Base-by-base conservation (phyloP, 2,329 filamentous ascomycete genomes). In the Exophiala calicioides region DNA sequence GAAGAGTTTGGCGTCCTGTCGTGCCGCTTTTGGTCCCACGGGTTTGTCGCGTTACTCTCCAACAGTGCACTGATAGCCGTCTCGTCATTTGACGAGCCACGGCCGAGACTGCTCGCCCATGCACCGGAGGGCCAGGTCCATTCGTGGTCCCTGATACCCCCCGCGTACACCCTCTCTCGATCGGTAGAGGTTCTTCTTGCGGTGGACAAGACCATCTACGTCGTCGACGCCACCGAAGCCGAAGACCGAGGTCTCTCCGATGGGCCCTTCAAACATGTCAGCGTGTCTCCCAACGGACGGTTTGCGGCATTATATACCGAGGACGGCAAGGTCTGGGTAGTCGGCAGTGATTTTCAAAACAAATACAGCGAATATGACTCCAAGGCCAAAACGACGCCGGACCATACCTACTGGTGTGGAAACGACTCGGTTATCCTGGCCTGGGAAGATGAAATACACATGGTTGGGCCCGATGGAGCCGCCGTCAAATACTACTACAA, bases 361-460 rank as follows among this genome's bases (percentile, higher is more conserved):
- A 85, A 90, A 47, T 75, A 95, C 53, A 91, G 90, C 63, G 90
- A 97, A 68, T 91, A 97, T 63, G 84, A 95, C 61, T 91, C 90
- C 1, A 84, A 84, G 57, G 90, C 88, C 7, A 86, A 85, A 65
- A 95, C 89, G 4, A 78, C 85, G 1, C 93, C 93, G 3, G 86
- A 88, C 59, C 88, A 93, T 55, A 78, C 98, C 52, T 85, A 93
- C 60, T 98, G 93, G 93, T 98, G 93, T 66, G 93, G 93, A 4
- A 91, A 93, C 60, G 91, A 97, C 67, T 89, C 90, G 10, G 86
- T 93, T 3, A 81, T 95, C 20, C 82, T 98, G 59, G 90, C 90
- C 0, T 98, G 93, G 93, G 93, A 97, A 63, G 93, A 98, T 62
- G 93, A 98, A 66, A 85, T 98, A 3, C 93, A 96, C 62, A 78